Evolutionary conservation across 2,329 filamentous ascomycete species (phyloP).

Genomic region (Fusarium fracticaudum): DNA sequence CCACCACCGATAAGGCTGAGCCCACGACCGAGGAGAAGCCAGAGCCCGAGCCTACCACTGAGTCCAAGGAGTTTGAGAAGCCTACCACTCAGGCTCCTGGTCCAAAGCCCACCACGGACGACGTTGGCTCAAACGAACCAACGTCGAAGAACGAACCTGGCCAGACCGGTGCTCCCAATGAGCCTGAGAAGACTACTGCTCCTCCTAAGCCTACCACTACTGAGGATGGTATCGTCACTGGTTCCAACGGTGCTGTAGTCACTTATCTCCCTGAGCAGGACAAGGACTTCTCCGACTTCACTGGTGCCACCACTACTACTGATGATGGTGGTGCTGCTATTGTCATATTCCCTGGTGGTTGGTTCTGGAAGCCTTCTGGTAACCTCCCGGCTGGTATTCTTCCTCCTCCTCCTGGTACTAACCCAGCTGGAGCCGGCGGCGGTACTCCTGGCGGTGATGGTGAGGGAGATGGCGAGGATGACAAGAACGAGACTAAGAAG

Average conservation of each 20-base stretch:
- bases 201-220: not conserved
- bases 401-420: not conserved
- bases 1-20: not conserved
- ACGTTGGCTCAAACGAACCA: not conserved
- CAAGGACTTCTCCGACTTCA: constrained; percentile 8
- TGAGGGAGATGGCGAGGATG: not conserved
- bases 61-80: not conserved
- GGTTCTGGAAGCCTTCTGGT: constrained; percentile 15
- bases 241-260: not conserved
- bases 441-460: not conserved
- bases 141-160: not conserved
- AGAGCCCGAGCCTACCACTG: not conserved
- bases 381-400: not conserved
- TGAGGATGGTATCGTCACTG: constrained; percentile 6
- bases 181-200: constrained; percentile 5
- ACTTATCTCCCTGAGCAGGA: constrained; percentile 11
- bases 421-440: not conserved
- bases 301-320: constrained; percentile 9
- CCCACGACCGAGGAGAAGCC: not conserved
- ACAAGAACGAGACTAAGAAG: not conserved
- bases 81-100: not conserved
- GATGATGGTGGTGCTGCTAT: constrained; percentile 11
- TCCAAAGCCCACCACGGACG: not conserved
- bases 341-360: constrained; percentile 6
- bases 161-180: not conserved